A percentile compares a stretch with the other conserved stretches of the same genome.
Conservation (phyloP, 345 rosid genomes). For the Kernera saxatilis region DNA sequence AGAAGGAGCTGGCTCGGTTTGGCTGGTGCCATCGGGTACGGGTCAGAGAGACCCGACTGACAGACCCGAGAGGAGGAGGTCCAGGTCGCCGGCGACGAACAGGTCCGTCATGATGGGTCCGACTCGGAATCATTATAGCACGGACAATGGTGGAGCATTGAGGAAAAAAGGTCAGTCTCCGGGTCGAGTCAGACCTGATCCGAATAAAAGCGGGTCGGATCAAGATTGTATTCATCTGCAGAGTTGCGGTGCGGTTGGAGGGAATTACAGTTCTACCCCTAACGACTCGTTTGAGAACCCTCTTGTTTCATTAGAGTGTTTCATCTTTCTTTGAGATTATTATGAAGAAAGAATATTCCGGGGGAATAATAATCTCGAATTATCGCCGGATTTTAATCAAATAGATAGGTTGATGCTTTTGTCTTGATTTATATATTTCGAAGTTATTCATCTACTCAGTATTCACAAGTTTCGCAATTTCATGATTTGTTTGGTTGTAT, state of each 20-base stretch:
- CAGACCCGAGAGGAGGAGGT: slow-evolving; percentile 55
- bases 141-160: slow-evolving; percentile 39
- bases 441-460: neutral
- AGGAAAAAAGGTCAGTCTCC: slow-evolving; percentile 56
- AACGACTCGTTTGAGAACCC: slow-evolving; percentile 76
- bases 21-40: slow-evolving; percentile 32
- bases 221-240: neutral
- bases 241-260: neutral
- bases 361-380: neutral
- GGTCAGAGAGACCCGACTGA: slow-evolving; percentile 46
- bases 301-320: slow-evolving; percentile 80
- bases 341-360: neutral
- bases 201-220: slow-evolving; percentile 22
- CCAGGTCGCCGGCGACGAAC: slow-evolving; percentile 57
- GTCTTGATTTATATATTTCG: neutral
- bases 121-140: neutral
- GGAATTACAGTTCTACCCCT: neutral
- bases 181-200: slow-evolving; percentile 43
- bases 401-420: neutral
- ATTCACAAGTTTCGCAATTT: neutral
- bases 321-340: slow-evolving; percentile 56
- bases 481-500: slow-evolving; percentile 2
- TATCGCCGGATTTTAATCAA: neutral
- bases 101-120: slow-evolving; percentile 39
- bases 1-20: slow-evolving; percentile 27